Base-by-base conservation (phyloP, 306 rosid genomes). In the Trichosanthes cucumerina region DNA sequence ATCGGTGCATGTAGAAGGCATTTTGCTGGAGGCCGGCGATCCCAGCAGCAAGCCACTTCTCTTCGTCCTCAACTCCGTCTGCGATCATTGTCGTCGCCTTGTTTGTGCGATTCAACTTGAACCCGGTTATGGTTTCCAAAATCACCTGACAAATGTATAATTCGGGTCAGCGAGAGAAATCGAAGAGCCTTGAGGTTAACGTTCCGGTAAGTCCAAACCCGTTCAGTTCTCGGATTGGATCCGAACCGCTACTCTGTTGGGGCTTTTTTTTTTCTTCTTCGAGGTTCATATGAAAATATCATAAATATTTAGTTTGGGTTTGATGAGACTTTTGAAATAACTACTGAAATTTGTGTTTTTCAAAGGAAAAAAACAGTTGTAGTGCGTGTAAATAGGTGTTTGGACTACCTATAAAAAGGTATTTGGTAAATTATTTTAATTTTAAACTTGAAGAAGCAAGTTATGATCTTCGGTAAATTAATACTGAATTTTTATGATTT, bases 11-110 rank as follows among this genome's bases (percentile, higher is more conserved):
- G 82, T 92, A 89, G 88, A 95, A 95, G 6, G 97, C 90, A 80
- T 95, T 95, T 84, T 94, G 97, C 76, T 94, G 98, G 57, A 94
- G 97, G 16, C 98, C 98, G 64, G 98, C 91, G 81, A 94, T 92
- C 83, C 98, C 98, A 83, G 97, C 96, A 57, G 98, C 90, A 0
- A 94, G 93, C 82, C 93, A 94, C 79, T 92, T 94, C 84, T 94
- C 98, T 82, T 92, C 97, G 73, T 95, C 97, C 79, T 92, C 96
- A 74, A 88, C 86, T 78, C 95, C 96, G 79, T 92, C 92, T 7
- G 92, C 36, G 88, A 95, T 95, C 92, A 87, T 91, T 78, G 14
- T 86, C 79, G 47, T 21, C 75, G 70, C 87, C 62, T 68, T 81
- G 63, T 74, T 24, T 9, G 72, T 24, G 33, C 33, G 50, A 68